Conservation (phyloP, 495 filamentous ascomycete species). For the Amorphotheca resinae region DNA sequence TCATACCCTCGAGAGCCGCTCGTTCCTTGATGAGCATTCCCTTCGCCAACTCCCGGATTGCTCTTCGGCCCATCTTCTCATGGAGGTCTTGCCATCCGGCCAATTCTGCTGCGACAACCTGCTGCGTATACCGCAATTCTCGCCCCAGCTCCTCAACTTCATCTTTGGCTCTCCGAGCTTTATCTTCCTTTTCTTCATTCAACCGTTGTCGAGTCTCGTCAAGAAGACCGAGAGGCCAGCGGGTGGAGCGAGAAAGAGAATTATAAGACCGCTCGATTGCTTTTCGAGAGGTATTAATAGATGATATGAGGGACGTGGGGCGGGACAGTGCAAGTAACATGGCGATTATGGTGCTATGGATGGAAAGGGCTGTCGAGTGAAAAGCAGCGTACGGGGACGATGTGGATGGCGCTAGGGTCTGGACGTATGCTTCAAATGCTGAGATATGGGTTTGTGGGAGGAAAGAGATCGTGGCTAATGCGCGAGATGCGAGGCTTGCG, state of each 20-base stretch:
- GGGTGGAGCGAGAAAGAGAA: slow-evolving; percentile 56
- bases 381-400: slow-evolving; percentile 64
- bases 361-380: slow-evolving; percentile 58
- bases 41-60: slow-evolving; percentile 62
- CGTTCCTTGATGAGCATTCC: slow-evolving; percentile 68
- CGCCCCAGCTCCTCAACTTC: slow-evolving; percentile 55
- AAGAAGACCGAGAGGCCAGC: slow-evolving; percentile 72
- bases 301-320: slow-evolving; percentile 63
- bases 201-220: slow-evolving; percentile 79
- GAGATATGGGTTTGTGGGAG: slow-evolving; percentile 54
- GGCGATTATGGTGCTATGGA: slow-evolving; percentile 67
- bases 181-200: slow-evolving; percentile 66
- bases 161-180: slow-evolving; percentile 47
- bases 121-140: slow-evolving; percentile 84
- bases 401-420: slow-evolving; percentile 51
- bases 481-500: slow-evolving; percentile 41
- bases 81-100: slow-evolving; percentile 89
- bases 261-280: slow-evolving; percentile 62
- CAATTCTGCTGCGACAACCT: slow-evolving; percentile 80
- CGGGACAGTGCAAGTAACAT: slow-evolving; percentile 69
- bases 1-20: slow-evolving; percentile 68
- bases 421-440: slow-evolving; percentile 62
- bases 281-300: slow-evolving; percentile 50
- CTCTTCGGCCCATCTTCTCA: slow-evolving; percentile 59
- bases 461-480: slow-evolving; percentile 46